These are phyloP conservation scores for Cercospora sp. DNA, from an alignment of 2,329 filamentous ascomycete species.

Conservation along the genomic window DNA sequence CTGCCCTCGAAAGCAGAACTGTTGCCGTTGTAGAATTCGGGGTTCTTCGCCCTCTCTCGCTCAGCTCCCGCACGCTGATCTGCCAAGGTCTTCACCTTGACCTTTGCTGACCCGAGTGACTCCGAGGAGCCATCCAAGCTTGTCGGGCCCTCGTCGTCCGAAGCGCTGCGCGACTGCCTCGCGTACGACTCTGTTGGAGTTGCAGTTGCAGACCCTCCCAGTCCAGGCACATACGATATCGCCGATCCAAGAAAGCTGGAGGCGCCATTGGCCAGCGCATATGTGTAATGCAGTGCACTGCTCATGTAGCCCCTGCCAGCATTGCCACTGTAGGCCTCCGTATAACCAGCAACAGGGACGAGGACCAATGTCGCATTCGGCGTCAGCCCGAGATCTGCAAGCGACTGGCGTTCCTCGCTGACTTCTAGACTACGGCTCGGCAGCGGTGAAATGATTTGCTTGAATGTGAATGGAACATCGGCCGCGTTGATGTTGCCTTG, in stretches of 20 bases:
- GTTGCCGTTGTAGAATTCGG: constrained; percentile 88
- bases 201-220: constrained; percentile 24
- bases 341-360: constrained; percentile 65
- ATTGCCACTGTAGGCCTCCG: constrained; percentile 57
- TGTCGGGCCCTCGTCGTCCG: constrained; percentile 18
- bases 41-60: constrained; percentile 47
- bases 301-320: constrained; percentile 34
- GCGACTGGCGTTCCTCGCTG: constrained; percentile 68
- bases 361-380: constrained; percentile 83
- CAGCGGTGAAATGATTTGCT: constrained; percentile 75
- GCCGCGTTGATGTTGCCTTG: constrained; percentile 33
- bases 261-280: constrained; percentile 23
- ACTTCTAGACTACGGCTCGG: constrained; percentile 74
- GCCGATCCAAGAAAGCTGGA: constrained; percentile 27
- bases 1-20: constrained; percentile 61
- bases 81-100: constrained; percentile 49
- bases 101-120: constrained; percentile 29
- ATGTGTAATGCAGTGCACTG: constrained; percentile 28
- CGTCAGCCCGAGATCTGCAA: constrained; percentile 69
- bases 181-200: not conserved
- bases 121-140: constrained; percentile 26
- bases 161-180: not conserved
- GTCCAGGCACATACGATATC: constrained; percentile 27
- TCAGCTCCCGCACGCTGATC: constrained; percentile 45
- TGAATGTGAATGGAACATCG: constrained; percentile 71